Evolutionary conservation across 2,329 filamentous ascomycete genomes (phyloP).

Genomic region (Trichoderma guizhouense): DNA sequence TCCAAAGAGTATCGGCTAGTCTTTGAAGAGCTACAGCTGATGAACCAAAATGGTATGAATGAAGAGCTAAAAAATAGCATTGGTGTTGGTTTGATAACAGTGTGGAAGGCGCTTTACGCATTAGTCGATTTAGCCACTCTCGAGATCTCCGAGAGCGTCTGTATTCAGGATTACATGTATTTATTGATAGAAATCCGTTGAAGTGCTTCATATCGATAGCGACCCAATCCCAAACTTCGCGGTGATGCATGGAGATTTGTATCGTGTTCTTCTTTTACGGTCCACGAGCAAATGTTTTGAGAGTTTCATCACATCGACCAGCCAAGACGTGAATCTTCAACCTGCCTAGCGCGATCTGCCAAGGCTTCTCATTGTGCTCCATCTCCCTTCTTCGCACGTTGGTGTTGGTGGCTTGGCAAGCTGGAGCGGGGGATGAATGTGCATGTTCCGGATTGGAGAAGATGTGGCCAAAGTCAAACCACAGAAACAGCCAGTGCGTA

Average conservation of each 20-base stretch:
- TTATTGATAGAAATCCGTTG: not conserved
- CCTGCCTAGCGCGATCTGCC: not conserved
- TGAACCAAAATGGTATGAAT: not conserved
- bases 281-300: not conserved
- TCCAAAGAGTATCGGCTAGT: not conserved
- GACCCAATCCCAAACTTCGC: not conserved
- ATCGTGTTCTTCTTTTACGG: not conserved
- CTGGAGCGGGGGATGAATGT: not conserved
- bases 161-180: not conserved
- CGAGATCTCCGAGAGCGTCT: not conserved
- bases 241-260: not conserved
- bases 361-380: not conserved
- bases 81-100: not conserved
- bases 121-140: not conserved
- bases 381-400: not conserved
- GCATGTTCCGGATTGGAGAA: not conserved
- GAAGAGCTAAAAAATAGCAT: not conserved
- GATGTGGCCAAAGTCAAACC: not conserved
- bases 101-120: not conserved
- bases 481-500: not conserved
- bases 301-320: not conserved
- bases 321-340: not conserved
- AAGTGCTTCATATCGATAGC: not conserved
- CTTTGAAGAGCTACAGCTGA: not conserved
- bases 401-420: conserved; percentile 2